These are phyloP conservation scores for Trichoderma afroharzianum DNA, from an alignment of 2,329 filamentous ascomycete species.

Conservation along the genomic window DNA sequence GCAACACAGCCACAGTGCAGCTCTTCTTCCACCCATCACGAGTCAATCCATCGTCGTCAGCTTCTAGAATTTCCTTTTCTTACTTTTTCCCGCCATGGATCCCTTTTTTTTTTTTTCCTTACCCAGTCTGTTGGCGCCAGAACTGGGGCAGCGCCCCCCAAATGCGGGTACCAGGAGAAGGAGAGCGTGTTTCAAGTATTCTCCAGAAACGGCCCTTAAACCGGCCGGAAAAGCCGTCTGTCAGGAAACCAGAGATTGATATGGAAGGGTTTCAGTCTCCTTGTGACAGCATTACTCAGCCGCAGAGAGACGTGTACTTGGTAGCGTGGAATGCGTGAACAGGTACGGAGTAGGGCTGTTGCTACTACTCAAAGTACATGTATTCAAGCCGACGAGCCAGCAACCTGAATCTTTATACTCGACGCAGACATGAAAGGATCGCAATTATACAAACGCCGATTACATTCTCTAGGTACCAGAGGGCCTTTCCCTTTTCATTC, in stretches of 20 bases:
- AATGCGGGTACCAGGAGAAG: neutral
- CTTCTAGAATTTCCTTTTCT: neutral
- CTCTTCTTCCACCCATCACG: neutral
- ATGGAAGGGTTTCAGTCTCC: neutral
- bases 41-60: constrained; percentile 2
- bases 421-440: no score
- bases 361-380: no score
- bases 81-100: neutral
- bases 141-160: neutral
- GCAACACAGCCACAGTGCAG: neutral
- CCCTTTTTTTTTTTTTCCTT: neutral
- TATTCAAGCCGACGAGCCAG: no score
- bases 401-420: no score
- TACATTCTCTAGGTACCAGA: no score
- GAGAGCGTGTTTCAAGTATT: neutral
- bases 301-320: neutral
- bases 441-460: no score
- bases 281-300: neutral
- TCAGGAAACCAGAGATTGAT: neutral
- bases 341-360: no score
- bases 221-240: neutral
- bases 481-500: no score
- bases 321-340: no score
- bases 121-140: neutral
- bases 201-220: neutral